These are phyloP conservation scores for Atalantia buxifolia DNA, from an alignment of 345 rosid species.

Conservation along the genomic window DNA sequence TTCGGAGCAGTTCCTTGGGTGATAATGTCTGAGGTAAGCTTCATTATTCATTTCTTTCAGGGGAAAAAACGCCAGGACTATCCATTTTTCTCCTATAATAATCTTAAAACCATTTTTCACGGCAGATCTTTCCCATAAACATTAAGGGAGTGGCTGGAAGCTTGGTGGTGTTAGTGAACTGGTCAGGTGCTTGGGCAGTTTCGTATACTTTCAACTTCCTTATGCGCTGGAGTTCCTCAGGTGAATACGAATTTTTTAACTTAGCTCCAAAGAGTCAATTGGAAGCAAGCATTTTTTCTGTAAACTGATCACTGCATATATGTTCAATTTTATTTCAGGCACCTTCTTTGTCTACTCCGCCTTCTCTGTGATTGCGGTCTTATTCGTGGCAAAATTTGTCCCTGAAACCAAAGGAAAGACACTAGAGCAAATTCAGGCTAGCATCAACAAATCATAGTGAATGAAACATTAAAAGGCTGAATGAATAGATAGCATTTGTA, in stretches of 20 bases:
- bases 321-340: constrained; percentile 40
- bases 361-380: constrained; percentile 51
- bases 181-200: constrained; percentile 93
- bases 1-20: constrained; percentile 98
- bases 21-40: constrained; percentile 87
- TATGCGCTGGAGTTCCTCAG: constrained; percentile 76
- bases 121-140: constrained; percentile 85
- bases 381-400: constrained; percentile 72
- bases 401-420: constrained; percentile 97
- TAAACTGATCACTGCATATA: neutral
- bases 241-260: constrained; percentile 18
- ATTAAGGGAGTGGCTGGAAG: constrained; percentile 90
- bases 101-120: neutral
- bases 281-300: neutral
- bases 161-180: constrained; percentile 84
- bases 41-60: neutral
- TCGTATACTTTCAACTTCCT: constrained; percentile 87
- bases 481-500: neutral
- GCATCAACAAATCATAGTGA: constrained; percentile 45
- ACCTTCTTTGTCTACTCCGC: constrained; percentile 72
- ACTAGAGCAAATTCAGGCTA: constrained; percentile 77
- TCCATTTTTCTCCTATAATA: neutral
- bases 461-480: no score
- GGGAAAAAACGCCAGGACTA: neutral
- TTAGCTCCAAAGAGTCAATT: neutral